Conservation (phyloP, 2,329 filamentous ascomycete genomes). For the Rasamsonia emersonii region DNA sequence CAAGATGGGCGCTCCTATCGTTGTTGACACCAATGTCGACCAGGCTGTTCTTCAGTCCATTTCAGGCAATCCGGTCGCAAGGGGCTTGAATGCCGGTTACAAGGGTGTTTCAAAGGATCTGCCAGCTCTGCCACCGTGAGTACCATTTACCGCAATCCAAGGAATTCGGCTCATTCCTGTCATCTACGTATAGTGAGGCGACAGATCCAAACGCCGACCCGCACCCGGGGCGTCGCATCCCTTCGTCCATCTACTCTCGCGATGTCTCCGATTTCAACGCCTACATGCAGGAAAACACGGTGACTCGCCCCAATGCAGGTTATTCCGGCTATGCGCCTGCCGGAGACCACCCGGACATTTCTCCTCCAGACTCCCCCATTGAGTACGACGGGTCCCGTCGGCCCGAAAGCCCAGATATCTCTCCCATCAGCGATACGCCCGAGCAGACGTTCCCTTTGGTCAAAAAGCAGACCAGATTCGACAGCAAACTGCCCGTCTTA, state of each 20-base stretch:
- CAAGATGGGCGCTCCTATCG: constrained; percentile 36
- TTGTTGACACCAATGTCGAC: constrained; percentile 38
- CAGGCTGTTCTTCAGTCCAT: constrained; percentile 35
- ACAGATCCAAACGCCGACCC: constrained; percentile 13
- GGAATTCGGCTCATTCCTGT: not conserved
- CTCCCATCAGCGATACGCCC: constrained; percentile 29
- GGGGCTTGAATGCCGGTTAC: constrained; percentile 16
- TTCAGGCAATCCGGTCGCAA: constrained; percentile 24
- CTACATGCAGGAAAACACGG: not conserved
- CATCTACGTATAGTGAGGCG: constrained; percentile 10
- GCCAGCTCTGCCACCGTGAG: constrained; percentile 33
- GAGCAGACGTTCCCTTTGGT: constrained; percentile 12
- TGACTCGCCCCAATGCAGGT: not conserved
- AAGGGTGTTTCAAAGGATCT: constrained; percentile 22
- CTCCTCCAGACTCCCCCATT: constrained; percentile 37
- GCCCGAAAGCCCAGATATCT: constrained; percentile 27
- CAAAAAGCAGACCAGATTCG: constrained; percentile 8
- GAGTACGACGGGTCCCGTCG: constrained; percentile 12
- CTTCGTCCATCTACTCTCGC: constrained; percentile 54
- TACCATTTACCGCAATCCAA: constrained; percentile 3
- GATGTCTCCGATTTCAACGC: too few relatives aligned
- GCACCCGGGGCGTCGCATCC: too few relatives aligned
- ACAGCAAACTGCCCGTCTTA: constrained; percentile 7
- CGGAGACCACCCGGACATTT: constrained; percentile 33
- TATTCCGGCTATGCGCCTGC: not conserved